Evolutionary conservation across 345 rosid genomes (phyloP), one percentile per base, ranked within the genome.

Genomic region (Syzygium grande): DNA sequence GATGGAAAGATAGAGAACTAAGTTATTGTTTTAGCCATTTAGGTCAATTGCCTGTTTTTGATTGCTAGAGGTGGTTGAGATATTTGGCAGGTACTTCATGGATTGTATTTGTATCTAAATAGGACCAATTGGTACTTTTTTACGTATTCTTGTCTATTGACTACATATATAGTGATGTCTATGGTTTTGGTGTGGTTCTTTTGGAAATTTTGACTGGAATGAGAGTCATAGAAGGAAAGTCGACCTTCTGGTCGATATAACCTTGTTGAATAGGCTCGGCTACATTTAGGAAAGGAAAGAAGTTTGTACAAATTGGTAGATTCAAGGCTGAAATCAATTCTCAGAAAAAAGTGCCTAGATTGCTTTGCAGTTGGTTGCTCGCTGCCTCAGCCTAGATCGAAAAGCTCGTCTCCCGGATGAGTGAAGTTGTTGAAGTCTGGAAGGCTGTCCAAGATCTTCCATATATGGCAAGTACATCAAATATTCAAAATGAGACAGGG

Each of bases 241-340:
- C 94, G 98, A 8, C 97, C 97, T 51, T 94, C 93, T 73, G 96
- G 97, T 87, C 95, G 96, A 89, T 95, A 94, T 86, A 96, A 95
- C 92, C 95, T 96, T 41, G 99, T 96, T 1, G n/a, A 43, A 43
- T 43, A 5, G 46, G 46, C 46, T 43, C 46, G 65, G 88, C 97
- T 95, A 8, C 95, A 94, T 93, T 92, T 96, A 61, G 92, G 91
- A 56, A 97, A 95, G 92, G 94, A 90, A 91, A 95, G 92, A 90
- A 92, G 93, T 90, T 94, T 93, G 90, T 95, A 90, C 89, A 89
- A 96, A 51, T 86, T 96, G 83, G 86, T 97, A n/a, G 99, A 97
- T 84, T 95, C 99, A 86, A 97, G 97, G 27, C 95, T 96, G 94
- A 84, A 95, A 84, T 41, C 96, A 98, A 91, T 96, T 93, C 91